These are phyloP conservation scores for Sergeia podlipaevii DNA, from an alignment of 208 protist genomes.

Conservation along the genomic window DNA sequence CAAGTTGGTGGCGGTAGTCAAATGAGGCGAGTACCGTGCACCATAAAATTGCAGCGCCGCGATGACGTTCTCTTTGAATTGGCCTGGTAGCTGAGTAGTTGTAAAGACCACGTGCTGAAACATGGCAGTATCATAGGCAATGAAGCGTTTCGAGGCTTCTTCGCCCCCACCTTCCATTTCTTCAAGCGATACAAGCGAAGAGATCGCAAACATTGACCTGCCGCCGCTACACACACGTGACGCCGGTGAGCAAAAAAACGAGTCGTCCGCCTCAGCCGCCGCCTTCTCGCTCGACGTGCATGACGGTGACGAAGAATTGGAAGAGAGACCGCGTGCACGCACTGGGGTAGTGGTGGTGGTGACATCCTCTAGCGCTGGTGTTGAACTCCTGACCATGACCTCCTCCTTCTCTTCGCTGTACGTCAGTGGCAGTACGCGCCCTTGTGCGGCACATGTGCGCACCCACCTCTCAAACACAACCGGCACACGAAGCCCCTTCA, in stretches of 20 bases:
- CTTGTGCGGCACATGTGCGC: constrained; percentile 19
- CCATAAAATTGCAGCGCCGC: constrained; percentile 69
- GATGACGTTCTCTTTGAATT: constrained; percentile 54
- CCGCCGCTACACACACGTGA: too few relatives aligned
- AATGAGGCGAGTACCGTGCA: constrained; percentile 48
- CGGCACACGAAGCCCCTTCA: constrained; percentile 23
- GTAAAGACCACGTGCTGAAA: constrained; percentile 59
- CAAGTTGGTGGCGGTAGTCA: constrained; percentile 45
- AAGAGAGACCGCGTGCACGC: neutral
- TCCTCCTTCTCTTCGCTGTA: too few relatives aligned
- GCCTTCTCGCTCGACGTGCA: neutral
- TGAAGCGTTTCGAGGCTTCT: neutral
- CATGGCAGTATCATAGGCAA: constrained; percentile 52
- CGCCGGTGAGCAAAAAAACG: too few relatives aligned
- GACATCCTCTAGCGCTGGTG: neutral
- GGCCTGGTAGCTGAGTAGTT: constrained; percentile 32
- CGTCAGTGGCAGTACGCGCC: neutral
- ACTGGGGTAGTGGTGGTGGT: neutral
- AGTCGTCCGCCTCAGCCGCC: too few relatives aligned
- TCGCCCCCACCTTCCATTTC: too few relatives aligned
- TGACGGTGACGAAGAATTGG: neutral
- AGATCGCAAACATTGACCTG: too few relatives aligned
- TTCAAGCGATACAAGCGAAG: too few relatives aligned
- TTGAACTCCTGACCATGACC: neutral
- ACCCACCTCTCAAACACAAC: constrained; percentile 58